Conservation (phyloP, 2,329 filamentous ascomycete species). For the Escovopsis sp. region DNA sequence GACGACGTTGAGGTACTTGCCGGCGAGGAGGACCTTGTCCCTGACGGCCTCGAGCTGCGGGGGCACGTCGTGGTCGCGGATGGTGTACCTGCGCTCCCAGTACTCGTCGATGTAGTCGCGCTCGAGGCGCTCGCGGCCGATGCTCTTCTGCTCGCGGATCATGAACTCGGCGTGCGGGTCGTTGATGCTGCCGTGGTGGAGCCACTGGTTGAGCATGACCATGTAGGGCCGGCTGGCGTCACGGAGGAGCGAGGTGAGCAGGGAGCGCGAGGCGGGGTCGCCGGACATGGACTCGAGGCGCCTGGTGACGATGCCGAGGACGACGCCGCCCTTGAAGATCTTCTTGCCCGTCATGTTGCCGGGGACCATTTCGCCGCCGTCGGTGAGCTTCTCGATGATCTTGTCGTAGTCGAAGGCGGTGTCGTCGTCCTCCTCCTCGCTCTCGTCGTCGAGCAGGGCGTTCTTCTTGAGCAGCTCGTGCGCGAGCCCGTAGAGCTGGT, state of each 20-base stretch:
- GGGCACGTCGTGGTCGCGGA: constrained; percentile 80
- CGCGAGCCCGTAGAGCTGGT: constrained; percentile 75
- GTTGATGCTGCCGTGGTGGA: constrained; percentile 89
- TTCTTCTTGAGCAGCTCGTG: constrained; percentile 83
- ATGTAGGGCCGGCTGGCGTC: constrained; percentile 93
- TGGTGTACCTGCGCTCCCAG: constrained; percentile 95
- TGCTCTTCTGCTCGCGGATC: constrained; percentile 91
- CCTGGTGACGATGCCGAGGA: constrained; percentile 76
- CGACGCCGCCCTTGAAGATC: constrained; percentile 90
- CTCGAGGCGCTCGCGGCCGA: constrained; percentile 76
- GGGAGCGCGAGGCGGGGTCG: constrained; percentile 70
- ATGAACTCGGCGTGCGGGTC: constrained; percentile 91
- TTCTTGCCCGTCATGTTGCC: constrained; percentile 75
- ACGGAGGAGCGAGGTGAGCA: constrained; percentile 69
- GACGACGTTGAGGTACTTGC: constrained; percentile 96
- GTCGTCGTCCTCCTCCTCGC: constrained; percentile 53
- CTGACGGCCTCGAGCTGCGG: constrained; percentile 83
- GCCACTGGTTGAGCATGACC: constrained; percentile 96
- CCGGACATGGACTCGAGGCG: constrained; percentile 82
- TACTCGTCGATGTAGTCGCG: constrained; percentile 98
- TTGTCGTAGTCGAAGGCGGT: constrained; percentile 80
- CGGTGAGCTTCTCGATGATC: constrained; percentile 73
- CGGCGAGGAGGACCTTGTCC: constrained; percentile 86
- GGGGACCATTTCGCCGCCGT: constrained; percentile 68
- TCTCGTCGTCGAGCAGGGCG: constrained; percentile 68